Conservation (phyloP, 495 filamentous ascomycete species). For the Tuber magnatum region DNA sequence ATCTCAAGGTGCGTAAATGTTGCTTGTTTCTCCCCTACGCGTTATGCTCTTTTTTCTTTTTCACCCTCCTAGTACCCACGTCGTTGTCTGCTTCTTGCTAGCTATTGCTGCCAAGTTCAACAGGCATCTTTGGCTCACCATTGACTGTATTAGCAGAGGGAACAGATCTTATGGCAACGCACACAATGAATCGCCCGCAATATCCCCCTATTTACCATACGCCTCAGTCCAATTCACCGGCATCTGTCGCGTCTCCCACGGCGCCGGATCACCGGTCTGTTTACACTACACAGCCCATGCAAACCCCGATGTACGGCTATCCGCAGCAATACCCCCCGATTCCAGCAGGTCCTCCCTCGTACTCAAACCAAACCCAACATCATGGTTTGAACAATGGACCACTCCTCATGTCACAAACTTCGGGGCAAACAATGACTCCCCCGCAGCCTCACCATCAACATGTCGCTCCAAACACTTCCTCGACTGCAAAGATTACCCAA, state of each 20-base stretch:
- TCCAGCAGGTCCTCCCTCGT: constrained; percentile 58
- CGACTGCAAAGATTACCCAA: constrained; percentile 50
- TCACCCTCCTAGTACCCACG: background rate
- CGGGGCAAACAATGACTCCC: constrained; percentile 51
- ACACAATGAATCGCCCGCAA: constrained; percentile 71
- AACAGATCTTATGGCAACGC: constrained; percentile 89
- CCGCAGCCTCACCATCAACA: constrained; percentile 54
- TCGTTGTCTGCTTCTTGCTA: constrained; percentile 8
- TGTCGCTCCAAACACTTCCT: constrained; percentile 52
- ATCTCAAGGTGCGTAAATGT: constrained; percentile 62
- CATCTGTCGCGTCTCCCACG: constrained; percentile 88
- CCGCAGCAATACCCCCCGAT: constrained; percentile 65
- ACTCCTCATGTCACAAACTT: constrained; percentile 64
- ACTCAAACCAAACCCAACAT: constrained; percentile 67
- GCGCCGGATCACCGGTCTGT: constrained; percentile 77
- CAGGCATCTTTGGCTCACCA: constrained; percentile 37
- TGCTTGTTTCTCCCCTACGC: constrained; percentile 16
- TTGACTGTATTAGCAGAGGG: constrained; percentile 50
- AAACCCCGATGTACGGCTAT: constrained; percentile 72
- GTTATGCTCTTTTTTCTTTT: constrained; percentile 17
- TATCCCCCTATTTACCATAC: constrained; percentile 96
- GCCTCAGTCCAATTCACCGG: constrained; percentile 89
- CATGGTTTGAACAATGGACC: constrained; percentile 58
- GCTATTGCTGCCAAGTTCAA: constrained; percentile 1
- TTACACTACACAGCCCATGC: constrained; percentile 72